phyloP scores from a whole-genome alignment of 257 asterid genomes.

The Ilex aquifolium region DNA sequence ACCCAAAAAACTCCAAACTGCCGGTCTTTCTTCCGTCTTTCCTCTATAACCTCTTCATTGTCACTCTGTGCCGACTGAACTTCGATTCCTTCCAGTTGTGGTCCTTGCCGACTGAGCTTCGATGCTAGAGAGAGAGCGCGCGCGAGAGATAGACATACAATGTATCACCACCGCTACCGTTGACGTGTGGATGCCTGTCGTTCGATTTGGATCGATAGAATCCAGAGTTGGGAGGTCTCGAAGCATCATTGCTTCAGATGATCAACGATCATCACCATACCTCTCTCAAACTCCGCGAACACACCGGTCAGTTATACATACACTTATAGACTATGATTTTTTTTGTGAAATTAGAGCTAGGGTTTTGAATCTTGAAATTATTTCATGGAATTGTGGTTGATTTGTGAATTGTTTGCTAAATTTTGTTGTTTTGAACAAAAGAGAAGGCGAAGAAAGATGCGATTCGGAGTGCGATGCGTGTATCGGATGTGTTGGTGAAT shows the following conservation, averaged over 20 bases:
- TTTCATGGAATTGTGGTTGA: too few relatives aligned
- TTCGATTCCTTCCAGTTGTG: too few relatives aligned
- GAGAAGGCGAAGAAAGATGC: constrained; percentile 83
- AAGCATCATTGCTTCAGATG: constrained; percentile 69
- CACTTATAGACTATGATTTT: neutral
- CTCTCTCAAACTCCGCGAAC: constrained; percentile 49
- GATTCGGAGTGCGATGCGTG: constrained; percentile 41
- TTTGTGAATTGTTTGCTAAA: too few relatives aligned
- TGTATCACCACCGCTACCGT: too few relatives aligned
- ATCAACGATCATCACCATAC: constrained; percentile 51
- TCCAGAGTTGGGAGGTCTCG: constrained; percentile 52
- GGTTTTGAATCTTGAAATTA: neutral
- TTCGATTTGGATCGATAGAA: constrained; percentile 57
- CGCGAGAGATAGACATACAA: too few relatives aligned
- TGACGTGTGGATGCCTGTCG: too few relatives aligned
- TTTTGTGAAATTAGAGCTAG: neutral
- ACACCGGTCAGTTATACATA: constrained; percentile 42
- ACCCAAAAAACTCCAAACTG: too few relatives aligned
- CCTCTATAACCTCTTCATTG: too few relatives aligned
- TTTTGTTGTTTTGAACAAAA: neutral
- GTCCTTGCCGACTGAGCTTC: too few relatives aligned
- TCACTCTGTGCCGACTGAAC: too few relatives aligned
- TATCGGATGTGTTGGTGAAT: constrained; percentile 63
- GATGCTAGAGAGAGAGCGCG: too few relatives aligned
- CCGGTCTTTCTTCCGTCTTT: too few relatives aligned